Percentiles rank a stretch among this genome's conserved stretches.
These are phyloP conservation scores for Yamadazyma jaroonii DNA, from an alignment of 1,139 yeast genomes.

Conservation along the genomic window DNA sequence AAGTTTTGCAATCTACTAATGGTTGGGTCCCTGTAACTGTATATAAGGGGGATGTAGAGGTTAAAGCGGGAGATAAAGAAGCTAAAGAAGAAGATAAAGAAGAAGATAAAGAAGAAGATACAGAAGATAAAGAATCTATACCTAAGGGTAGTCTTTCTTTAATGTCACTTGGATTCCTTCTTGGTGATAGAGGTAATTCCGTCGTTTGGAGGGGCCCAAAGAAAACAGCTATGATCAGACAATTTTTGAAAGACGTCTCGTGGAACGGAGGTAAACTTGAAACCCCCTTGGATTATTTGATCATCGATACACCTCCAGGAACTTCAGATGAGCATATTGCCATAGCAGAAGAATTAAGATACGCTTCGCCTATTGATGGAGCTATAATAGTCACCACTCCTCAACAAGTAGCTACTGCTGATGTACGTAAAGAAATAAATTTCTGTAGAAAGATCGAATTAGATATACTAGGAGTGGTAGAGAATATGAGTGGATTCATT, in stretches of 20 bases:
- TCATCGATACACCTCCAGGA: conserved; percentile 98
- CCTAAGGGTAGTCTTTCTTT: conserved; percentile 49
- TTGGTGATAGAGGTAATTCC: conserved; percentile 80
- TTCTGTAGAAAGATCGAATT: conserved; percentile 46
- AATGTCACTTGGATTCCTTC: conserved; percentile 89
- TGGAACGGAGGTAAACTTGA: conserved; percentile 66
- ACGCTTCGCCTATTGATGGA: conserved; percentile 46
- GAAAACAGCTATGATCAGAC: conserved; percentile 96
- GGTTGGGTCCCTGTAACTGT: conserved; percentile 91
- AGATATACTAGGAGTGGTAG: conserved; percentile 41
- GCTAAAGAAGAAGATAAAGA: conserved; percentile 17
- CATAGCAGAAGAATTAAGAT: conserved; percentile 83
- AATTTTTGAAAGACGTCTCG: conserved; percentile 82
- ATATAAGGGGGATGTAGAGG: conserved; percentile 16
- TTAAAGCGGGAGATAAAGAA: conserved; percentile 17
- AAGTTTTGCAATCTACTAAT: conserved; percentile 74
- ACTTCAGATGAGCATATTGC: conserved; percentile 98
- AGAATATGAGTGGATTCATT: conserved; percentile 50
- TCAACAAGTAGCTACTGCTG: conserved; percentile 55
- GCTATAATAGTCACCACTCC: conserved; percentile 51
- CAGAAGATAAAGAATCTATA: no score
- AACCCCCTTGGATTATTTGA: conserved; percentile 62
- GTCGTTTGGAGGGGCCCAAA: conserved; percentile 99
- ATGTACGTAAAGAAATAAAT: conserved; percentile 48
- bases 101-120: conserved; percentile 10